These are phyloP conservation scores for Euphorbia peplus DNA, from an alignment of 345 rosid genomes.

Conservation along the genomic window DNA sequence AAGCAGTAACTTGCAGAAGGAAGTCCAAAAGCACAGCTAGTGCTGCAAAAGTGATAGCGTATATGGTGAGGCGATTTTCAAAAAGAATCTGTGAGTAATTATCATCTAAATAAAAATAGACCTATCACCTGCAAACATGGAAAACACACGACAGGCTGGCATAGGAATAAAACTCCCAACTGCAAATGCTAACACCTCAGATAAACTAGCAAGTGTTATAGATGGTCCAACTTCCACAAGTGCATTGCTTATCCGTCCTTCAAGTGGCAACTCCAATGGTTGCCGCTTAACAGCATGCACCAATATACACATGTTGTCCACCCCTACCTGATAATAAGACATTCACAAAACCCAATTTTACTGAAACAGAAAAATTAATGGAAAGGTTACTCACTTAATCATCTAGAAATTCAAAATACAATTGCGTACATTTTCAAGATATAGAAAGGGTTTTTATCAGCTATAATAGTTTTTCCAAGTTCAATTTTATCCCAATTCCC, in stretches of 20 bases:
- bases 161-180: slow-evolving; percentile 92
- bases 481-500: neutral
- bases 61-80: neutral
- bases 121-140: slow-evolving; percentile 92
- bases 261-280: slow-evolving; percentile 70
- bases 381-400: neutral
- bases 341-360: slow-evolving; percentile 5
- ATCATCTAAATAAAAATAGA: slow-evolving; percentile 5
- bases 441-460: neutral
- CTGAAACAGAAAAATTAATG: neutral
- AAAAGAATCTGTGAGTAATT: neutral
- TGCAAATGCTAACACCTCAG: slow-evolving; percentile 94
- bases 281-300: slow-evolving; percentile 96
- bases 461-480: neutral
- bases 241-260: slow-evolving; percentile 83
- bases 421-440: neutral
- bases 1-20: slow-evolving; percentile 94
- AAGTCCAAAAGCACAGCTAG: slow-evolving; percentile 94
- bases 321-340: slow-evolving; percentile 67
- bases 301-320: slow-evolving; percentile 97
- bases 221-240: slow-evolving; percentile 99
- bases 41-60: slow-evolving; percentile 50
- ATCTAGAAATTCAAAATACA: neutral
- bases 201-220: slow-evolving; percentile 92
- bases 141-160: slow-evolving; percentile 98